Evolutionary conservation across 2,329 filamentous ascomycete species (phyloP), one percentile per base, ranked within the genome.

Genomic region (Cryphonectria radicalis): DNA sequence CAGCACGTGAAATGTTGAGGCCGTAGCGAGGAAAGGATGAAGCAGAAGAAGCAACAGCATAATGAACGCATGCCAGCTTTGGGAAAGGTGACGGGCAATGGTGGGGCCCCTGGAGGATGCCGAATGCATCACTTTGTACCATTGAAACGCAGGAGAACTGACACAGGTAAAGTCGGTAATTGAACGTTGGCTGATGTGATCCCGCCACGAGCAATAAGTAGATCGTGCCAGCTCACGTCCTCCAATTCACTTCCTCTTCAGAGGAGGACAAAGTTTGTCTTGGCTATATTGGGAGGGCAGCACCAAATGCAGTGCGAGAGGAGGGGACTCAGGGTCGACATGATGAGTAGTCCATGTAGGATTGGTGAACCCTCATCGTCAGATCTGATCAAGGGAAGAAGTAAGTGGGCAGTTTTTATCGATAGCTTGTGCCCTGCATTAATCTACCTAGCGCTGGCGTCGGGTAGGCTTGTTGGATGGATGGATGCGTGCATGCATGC

Each of bases 31-130:
- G 25, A 59, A 32, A 59, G 25, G 13, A 59, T 57, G 25, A 2
- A 28, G 17, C 25, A 32, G 55, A 59, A 62, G 32, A 19, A 40
- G 59, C 10, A 62, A 46, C 50, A 22, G 37, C 10, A 32, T 13
- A 32, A 32, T 32, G 32, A 32, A 59, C 32, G 55, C 55, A 59
- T 28, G 55, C 55, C 55, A 59, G 25, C 5, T 1, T 62, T 13
- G 19, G 22, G 32, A 40, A 35, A 17, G 59, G 32, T 32, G 55
- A 7, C 28, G 6, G 55, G 55, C 28, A 8, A 32, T 40, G 22
- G 59, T 62, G 59, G 59, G 59, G 32, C 19, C 17, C 22, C 35
- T 62, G 57, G 59, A 62, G 59, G n/a, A 62, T 40, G 57, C 22
- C 17, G 43, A 50, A 50, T 50, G 43, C 7, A 22, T 22, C 19